Conservation (phyloP, 1,284 basidiomycete genomes). For the Hemileia vastatrix region DNA sequence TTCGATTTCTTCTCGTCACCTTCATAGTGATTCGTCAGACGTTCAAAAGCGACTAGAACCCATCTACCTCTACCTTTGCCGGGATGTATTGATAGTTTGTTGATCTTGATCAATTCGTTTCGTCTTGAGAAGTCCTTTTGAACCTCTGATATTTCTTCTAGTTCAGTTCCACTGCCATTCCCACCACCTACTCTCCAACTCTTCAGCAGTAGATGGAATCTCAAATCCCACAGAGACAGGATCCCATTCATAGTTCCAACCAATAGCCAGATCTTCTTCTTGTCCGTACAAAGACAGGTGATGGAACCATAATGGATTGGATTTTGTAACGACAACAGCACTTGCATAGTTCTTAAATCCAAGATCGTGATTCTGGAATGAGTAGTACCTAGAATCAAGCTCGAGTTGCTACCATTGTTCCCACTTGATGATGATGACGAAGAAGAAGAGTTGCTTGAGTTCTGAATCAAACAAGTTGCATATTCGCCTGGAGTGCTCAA, state of each 20-base stretch:
- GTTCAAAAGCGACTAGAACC: slow-evolving; percentile 72
- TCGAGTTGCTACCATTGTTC: too few relatives aligned
- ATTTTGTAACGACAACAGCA: slow-evolving; percentile 65
- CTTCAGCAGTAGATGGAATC: slow-evolving; percentile 76
- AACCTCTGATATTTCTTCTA: too few relatives aligned
- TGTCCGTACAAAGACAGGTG: slow-evolving; percentile 70
- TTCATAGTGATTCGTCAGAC: too few relatives aligned
- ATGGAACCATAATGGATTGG: slow-evolving; percentile 78
- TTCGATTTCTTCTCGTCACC: too few relatives aligned
- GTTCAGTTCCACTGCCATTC: too few relatives aligned
- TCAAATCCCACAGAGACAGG: slow-evolving; percentile 81
- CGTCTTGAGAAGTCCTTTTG: too few relatives aligned
- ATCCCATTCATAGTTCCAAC: slow-evolving; percentile 75
- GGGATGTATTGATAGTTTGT: slow-evolving; percentile 69
- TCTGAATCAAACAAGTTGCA: slow-evolving; percentile 44
- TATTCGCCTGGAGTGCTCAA: slow-evolving; percentile 44
- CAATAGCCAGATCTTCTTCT: slow-evolving; percentile 72
- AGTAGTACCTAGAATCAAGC: slow-evolving; percentile 70
- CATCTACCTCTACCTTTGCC: slow-evolving; percentile 65
- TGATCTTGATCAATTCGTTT: too few relatives aligned
- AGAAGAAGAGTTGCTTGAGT: slow-evolving; percentile 39
- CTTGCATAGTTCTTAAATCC: slow-evolving; percentile 74
- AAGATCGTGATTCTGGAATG: slow-evolving; percentile 66
- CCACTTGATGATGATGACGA: slow-evolving; percentile 38
- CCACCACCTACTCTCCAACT: slow-evolving; percentile 62